These are phyloP conservation scores for Sporopachydermia lactativora DNA, from an alignment of 805 yeast species.

Conservation along the genomic window DNA sequence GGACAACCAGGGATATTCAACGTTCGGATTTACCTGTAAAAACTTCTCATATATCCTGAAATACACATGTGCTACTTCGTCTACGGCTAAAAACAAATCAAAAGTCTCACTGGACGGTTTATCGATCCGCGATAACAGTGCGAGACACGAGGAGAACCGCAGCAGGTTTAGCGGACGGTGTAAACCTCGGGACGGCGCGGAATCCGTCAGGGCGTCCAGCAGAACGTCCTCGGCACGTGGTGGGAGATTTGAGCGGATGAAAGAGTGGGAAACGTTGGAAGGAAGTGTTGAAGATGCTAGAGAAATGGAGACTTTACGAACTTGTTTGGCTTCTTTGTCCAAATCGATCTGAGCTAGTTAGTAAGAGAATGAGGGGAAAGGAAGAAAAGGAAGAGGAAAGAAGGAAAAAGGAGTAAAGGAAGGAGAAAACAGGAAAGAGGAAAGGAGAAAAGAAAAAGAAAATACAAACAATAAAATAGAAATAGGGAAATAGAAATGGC, in stretches of 20 bases:
- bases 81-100: constrained; percentile 1
- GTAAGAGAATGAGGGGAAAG: too few species aligned
- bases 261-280: background rate
- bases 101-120: background rate
- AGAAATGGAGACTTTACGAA: constrained; percentile 1
- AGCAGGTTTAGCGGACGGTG: background rate
- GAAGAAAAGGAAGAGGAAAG: too few species aligned
- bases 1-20: background rate
- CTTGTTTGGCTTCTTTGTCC: background rate
- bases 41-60: constrained; percentile 1
- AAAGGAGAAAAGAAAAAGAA: too few species aligned
- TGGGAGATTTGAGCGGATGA: background rate
- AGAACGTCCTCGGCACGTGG: background rate
- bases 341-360: constrained; percentile 2
- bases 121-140: constrained; percentile 2
- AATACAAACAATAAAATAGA: too few species aligned
- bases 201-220: background rate
- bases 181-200: background rate
- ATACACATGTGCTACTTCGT: background rate
- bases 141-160: background rate
- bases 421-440: too few species aligned
- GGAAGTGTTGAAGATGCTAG: background rate
- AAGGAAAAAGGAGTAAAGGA: too few species aligned
- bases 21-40: background rate
- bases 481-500: too few species aligned